A percentile compares a stretch with the other conserved stretches of the same genome.
phyloP scores from a whole-genome alignment of 2,329 filamentous ascomycete species.

The Aspergillus pseudonomiae region DNA sequence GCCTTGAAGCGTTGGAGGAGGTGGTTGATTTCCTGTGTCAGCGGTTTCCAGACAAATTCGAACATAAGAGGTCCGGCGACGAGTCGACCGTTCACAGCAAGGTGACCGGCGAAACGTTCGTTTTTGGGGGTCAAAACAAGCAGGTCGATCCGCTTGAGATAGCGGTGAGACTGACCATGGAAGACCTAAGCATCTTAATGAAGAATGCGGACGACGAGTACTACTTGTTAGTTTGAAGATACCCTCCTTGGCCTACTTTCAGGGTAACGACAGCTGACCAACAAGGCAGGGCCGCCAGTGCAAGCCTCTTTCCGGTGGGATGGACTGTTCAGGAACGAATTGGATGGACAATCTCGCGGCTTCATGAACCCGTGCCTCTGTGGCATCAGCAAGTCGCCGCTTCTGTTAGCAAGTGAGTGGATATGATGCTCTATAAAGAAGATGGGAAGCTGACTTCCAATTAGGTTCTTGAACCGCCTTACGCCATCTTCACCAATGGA shows the following conservation, averaged over 20 bases:
- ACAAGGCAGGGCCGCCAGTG: slow-evolving; percentile 49
- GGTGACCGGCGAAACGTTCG: slow-evolving; percentile 49
- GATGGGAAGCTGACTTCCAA: background rate
- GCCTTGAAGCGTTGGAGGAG: slow-evolving; percentile 51
- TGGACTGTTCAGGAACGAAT: slow-evolving; percentile 55
- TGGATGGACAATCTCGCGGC: slow-evolving; percentile 51
- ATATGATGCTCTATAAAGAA: background rate
- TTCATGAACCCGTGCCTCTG: slow-evolving; percentile 52
- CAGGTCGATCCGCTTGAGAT: slow-evolving; percentile 52
- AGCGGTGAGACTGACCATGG: slow-evolving; percentile 53
- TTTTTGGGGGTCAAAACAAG: slow-evolving; percentile 37
- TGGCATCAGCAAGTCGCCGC: slow-evolving; percentile 53
- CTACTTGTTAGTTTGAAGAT: slow-evolving; percentile 44
- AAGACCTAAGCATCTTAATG: slow-evolving; percentile 56
- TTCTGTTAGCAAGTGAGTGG: slow-evolving; percentile 47
- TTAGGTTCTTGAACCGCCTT: slow-evolving; percentile 52
- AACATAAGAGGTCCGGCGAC: slow-evolving; percentile 28
- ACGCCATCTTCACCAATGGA: slow-evolving; percentile 50
- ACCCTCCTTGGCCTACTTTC: background rate
- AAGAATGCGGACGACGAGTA: slow-evolving; percentile 51
- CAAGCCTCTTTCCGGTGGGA: slow-evolving; percentile 57
- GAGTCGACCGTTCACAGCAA: slow-evolving; percentile 46
- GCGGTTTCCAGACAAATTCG: slow-evolving; percentile 49
- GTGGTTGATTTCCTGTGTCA: slow-evolving; percentile 50
- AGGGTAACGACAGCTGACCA: slow-evolving; percentile 8